A percentile compares a stretch with the other conserved stretches of the same genome.
Conservation (phyloP, 192 early-diverging fungal genomes). For the Backusella morwellensis region DNA sequence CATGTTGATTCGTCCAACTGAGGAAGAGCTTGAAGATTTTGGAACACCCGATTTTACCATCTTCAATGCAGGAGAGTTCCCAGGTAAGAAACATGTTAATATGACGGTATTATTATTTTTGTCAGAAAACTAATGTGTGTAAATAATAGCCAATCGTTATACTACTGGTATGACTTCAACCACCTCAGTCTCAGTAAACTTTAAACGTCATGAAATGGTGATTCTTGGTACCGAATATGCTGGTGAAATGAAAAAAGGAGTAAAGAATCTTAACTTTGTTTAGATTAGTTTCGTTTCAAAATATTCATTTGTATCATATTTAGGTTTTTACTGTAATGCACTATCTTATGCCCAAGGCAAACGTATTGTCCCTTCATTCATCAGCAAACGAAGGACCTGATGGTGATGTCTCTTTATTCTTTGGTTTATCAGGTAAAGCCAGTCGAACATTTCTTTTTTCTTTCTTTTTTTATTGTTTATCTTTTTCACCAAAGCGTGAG, state of each 20-base stretch:
- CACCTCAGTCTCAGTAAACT: conserved; percentile 92
- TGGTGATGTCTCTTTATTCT: conserved; percentile 96
- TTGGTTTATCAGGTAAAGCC: conserved; percentile 80
- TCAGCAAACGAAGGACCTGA: conserved; percentile 89
- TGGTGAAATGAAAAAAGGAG: conserved; percentile 99
- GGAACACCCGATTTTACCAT: conserved; percentile 98
- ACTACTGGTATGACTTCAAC: conserved; percentile 95
- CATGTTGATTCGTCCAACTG: conserved; percentile 96
- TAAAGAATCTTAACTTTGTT: conserved; percentile 37
- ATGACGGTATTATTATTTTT: not conserved
- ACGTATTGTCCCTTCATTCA: conserved; percentile 85
- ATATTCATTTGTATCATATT: not conserved
- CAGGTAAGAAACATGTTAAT: conserved; percentile 22
- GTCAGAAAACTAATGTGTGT: not conserved
- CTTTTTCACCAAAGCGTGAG: not conserved
- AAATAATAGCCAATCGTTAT: conserved; percentile 72
- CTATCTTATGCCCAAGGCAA: conserved; percentile 96
- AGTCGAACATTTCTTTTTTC: not conserved
- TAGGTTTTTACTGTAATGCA: conserved; percentile 96
- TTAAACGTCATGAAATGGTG: conserved; percentile 92
- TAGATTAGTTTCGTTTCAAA: not conserved
- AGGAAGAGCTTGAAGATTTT: conserved; percentile 87
- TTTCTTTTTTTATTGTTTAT: not conserved
- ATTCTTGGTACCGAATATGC: conserved; percentile 98
- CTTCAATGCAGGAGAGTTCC: conserved; percentile 93